Percentiles rank a stretch among this genome's conserved stretches.
phyloP scores from a whole-genome alignment of 1,284 basidiomycete species.

The Cryptococcus hybrid region DNA sequence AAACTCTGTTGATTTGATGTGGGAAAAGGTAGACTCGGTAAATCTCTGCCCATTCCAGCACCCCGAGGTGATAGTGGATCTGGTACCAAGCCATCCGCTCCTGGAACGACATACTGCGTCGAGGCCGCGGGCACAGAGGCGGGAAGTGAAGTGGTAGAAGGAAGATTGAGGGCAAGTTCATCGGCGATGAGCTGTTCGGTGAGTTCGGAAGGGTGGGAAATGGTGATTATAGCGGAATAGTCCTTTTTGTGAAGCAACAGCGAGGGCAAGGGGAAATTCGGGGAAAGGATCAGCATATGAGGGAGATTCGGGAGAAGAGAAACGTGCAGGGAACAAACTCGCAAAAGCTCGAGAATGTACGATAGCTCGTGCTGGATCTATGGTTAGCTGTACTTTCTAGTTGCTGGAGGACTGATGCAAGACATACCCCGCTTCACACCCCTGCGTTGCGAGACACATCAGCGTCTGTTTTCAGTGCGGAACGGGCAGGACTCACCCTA shows the following conservation, averaged over 20 bases:
- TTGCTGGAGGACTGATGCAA: not conserved
- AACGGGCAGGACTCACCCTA: slow-evolving; percentile 27
- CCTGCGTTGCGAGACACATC: slow-evolving; percentile 1
- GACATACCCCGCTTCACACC: slow-evolving; percentile 22
- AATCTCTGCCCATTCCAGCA: no score
- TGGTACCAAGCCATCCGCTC: no score
- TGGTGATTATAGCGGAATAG: slow-evolving; percentile 40
- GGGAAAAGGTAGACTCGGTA: no score
- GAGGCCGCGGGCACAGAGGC: not conserved
- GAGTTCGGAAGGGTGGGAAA: slow-evolving; percentile 26
- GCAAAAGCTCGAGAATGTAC: slow-evolving; percentile 42
- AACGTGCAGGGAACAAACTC: slow-evolving; percentile 35
- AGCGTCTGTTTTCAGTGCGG: not conserved
- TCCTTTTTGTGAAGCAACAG: slow-evolving; percentile 20
- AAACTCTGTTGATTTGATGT: no score
- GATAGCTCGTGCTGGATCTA: slow-evolving; percentile 32
- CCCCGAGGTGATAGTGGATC: no score
- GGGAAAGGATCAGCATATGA: not conserved
- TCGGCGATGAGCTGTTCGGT: slow-evolving; percentile 31
- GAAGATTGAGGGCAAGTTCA: slow-evolving; percentile 21
- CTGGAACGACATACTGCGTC: not conserved
- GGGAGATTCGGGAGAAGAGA: not conserved
- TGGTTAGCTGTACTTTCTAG: not conserved
- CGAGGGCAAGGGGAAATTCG: not conserved
- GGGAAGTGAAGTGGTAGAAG: not conserved